These are phyloP conservation scores for Rhinocladiella mackenziei DNA, from an alignment of 2,329 filamentous ascomycete genomes.

Conservation along the genomic window DNA sequence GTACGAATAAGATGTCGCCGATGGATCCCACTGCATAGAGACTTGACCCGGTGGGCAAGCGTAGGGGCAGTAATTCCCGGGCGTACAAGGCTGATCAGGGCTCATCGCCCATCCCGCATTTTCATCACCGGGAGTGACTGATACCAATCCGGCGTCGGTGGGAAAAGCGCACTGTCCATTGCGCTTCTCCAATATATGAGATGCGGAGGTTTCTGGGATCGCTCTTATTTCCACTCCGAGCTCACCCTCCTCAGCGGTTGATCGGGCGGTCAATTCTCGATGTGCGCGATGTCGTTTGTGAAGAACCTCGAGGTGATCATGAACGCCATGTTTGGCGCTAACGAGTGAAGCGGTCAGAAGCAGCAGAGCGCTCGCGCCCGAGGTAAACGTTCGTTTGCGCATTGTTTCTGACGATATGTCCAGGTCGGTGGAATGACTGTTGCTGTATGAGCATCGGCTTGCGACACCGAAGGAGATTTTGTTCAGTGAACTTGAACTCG, in stretches of 20 bases:
- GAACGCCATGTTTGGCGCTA: slow-evolving; percentile 29
- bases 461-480: slow-evolving; percentile 9
- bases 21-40: slow-evolving; percentile 73
- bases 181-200: slow-evolving; percentile 48
- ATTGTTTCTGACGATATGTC: slow-evolving; percentile 22
- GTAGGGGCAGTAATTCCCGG: slow-evolving; percentile 69
- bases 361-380: slow-evolving; percentile 36
- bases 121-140: slow-evolving; percentile 58
- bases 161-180: slow-evolving; percentile 62
- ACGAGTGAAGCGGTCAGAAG: slow-evolving; percentile 36
- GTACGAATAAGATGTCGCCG: slow-evolving; percentile 62
- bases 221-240: slow-evolving; percentile 29
- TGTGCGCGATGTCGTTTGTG: slow-evolving; percentile 36
- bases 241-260: slow-evolving; percentile 27
- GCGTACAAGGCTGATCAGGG: slow-evolving; percentile 65
- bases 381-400: slow-evolving; percentile 30
- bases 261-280: slow-evolving; percentile 27
- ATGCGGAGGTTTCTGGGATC: slow-evolving; percentile 9
- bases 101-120: slow-evolving; percentile 80
- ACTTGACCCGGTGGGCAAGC: slow-evolving; percentile 72
- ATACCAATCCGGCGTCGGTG: slow-evolving; percentile 60
- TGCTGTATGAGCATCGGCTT: slow-evolving; percentile 13
- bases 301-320: slow-evolving; percentile 34
- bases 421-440: slow-evolving; percentile 7
- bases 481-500: slow-evolving; percentile 1